Evolutionary conservation across 352 stramenopile genomes (phyloP), one percentile per base, ranked within the genome.

Genomic region (Phytophthora hybrid): DNA sequence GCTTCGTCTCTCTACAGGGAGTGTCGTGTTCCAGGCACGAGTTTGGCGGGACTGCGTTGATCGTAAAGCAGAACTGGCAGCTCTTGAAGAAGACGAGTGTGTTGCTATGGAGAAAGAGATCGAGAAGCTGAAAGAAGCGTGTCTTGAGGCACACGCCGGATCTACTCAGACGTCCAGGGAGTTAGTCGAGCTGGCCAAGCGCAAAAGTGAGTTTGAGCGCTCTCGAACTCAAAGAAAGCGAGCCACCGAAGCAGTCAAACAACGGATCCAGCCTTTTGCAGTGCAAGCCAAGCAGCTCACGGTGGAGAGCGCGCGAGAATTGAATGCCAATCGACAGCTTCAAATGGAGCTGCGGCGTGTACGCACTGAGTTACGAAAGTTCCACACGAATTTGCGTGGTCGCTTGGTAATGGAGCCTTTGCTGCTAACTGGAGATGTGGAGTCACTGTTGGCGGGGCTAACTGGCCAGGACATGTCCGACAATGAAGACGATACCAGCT

Each of bases 11-110:
- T 65, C 79, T 41, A 76, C 83, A 34, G 63, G 61, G 8, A 76
- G 74, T 61, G 81, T 90, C 21, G 65, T 91, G 13, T 95, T 92
- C 63, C 88, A 92, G 52, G 84, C 88, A 39, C 76, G 76, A 7
- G 85, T 93, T 14, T 95, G 88, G 88, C 79, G 80, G 1, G 86
- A 93, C 56, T 90, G 83, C 21, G 66, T 90, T 19, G 87, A 88
- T 55, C 69, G 78, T 44, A 87, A 85, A 49, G 19, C 80, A 26
- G 54, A 81, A 37, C 68, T 92, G 32, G 60, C 62, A 9, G 80
- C 70, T 31, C 73, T 92, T 47, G 75, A 86, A 58, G 84, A 93
- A 44, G 66, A 68, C 2, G 72, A 81, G 14, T 85, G 69, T 13
- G 47, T 73, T 5, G 79, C 67, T 13, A 73, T 89, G 57, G 85